Percentiles rank a stretch among this genome's conserved stretches.
These are phyloP conservation scores for Dactylellina drechsleri DNA, from an alignment of 2,329 filamentous ascomycete species.

Conservation along the genomic window DNA sequence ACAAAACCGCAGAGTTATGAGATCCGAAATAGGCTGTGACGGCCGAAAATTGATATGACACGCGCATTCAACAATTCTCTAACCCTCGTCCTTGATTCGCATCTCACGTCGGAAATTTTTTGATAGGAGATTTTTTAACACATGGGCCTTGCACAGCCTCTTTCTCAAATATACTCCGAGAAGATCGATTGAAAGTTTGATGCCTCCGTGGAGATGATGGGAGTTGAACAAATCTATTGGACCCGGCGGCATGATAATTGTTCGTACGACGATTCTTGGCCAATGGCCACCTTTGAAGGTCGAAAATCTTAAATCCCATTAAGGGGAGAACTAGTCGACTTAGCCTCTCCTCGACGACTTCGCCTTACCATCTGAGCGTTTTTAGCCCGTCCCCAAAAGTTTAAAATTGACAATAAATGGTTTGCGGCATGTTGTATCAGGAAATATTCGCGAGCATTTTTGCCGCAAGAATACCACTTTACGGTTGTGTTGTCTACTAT, in stretches of 20 bases:
- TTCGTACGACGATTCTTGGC: conserved; percentile 35
- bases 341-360: conserved; percentile 7
- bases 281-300: conserved; percentile 5
- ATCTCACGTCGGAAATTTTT: conserved; percentile 37
- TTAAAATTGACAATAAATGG: conserved; percentile 19
- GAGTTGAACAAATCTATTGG: not conserved
- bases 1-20: not conserved
- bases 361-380: conserved; percentile 13
- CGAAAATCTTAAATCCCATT: conserved; percentile 32
- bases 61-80: conserved; percentile 16
- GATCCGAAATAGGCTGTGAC: conserved; percentile 21
- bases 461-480: conserved; percentile 41
- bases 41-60: not conserved
- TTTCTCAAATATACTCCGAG: not conserved
- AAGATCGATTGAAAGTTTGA: conserved; percentile 2
- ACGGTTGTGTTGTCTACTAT: conserved; percentile 47
- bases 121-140: conserved; percentile 35
- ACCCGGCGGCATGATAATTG: conserved; percentile 11
- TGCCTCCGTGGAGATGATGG: conserved; percentile 38
- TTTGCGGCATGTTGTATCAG: conserved; percentile 26
- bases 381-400: conserved; percentile 26
- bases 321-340: conserved; percentile 2
- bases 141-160: conserved; percentile 40
- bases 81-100: conserved; percentile 11
- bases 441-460: conserved; percentile 41